Evolutionary conservation across 345 rosid species (phyloP), one percentile per base, ranked within the genome.

Genomic region (Ceriops tagal): DNA sequence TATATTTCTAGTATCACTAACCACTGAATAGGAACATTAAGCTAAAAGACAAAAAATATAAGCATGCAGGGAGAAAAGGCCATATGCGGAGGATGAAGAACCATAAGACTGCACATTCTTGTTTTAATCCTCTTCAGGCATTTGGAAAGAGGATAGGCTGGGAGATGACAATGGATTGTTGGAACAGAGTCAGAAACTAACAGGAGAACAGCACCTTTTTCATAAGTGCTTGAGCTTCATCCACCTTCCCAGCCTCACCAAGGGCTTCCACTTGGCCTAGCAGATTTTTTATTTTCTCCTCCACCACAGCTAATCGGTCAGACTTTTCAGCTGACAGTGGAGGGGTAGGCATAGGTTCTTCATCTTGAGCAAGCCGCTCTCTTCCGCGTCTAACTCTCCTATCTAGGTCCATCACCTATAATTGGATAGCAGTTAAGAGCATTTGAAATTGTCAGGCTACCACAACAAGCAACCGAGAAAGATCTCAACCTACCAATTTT

Each of bases 141-240:
- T 43, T 43, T 43, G 49, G 5, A 43, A 43, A 43, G 46, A 39
- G 5, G 49, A 43, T 18, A 13, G 49, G 49, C 18, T 43, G 49
- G 18, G 18, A 43, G 49, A 43, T 13, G 49, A 11, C 19, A 43
- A 43, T 43, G 13, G 18, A 43, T 43, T 43, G 19, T 43, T 11
- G 49, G 49, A 43, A 43, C 49, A 43, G 18, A 43, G 49, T 43
- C 49, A 13, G 3, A 43, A 43, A 11, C 49, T 43, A 43, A 43
- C 49, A 43, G 49, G 49, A 5, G 5, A 43, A 43, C 49, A 13
- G 18, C 74, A 95, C 99, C 98, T 92, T 95, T 79, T 88, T 92
- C 99, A 95, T 95, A 9, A 95, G 89, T 47, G 98, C 99, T 85
- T 96, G 97, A 78, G 99, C 99, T 86, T 96, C 97, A 74, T 96